Evolutionary conservation across 306 rosid species (phyloP).

Genomic region (Morella rubra): DNA sequence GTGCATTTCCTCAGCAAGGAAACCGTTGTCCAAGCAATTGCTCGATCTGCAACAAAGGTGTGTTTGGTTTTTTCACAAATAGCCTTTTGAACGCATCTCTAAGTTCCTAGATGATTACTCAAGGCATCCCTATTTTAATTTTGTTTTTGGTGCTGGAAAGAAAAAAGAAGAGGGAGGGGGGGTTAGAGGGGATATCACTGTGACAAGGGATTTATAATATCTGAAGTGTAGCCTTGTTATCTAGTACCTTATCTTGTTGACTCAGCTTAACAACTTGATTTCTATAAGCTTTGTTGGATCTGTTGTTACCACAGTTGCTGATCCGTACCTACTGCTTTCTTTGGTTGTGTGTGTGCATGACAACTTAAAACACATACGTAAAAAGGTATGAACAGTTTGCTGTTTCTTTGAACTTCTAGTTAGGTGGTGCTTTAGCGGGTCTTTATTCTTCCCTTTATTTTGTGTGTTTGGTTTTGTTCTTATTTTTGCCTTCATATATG

Average conservation of each 20-base stretch:
- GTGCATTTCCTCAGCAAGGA: slow-evolving; percentile 96
- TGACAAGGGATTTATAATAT: background rate
- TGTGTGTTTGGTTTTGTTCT: background rate
- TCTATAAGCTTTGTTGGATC: too few species aligned
- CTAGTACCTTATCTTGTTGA: background rate
- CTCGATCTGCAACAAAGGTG: slow-evolving; percentile 98
- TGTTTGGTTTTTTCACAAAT: slow-evolving; percentile 18
- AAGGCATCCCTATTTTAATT: background rate
- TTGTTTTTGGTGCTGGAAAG: too few species aligned
- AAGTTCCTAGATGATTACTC: background rate
- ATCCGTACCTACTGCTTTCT: background rate
- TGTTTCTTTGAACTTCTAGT: too few species aligned
- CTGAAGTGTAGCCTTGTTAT: background rate
- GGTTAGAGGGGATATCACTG: background rate
- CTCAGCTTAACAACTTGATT: background rate
- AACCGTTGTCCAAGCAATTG: slow-evolving; percentile 89
- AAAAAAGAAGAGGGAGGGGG: too few species aligned
- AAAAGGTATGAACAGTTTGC: background rate
- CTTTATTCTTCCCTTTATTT: background rate
- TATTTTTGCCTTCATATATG: background rate
- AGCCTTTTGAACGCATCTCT: background rate
- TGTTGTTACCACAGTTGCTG: background rate
- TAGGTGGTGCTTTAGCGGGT: background rate
- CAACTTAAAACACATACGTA: background rate
- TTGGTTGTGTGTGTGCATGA: background rate